Evolutionary conservation across 176 grass and related monocot genomes (phyloP).

Genomic region (Tuctoria greenei): DNA sequence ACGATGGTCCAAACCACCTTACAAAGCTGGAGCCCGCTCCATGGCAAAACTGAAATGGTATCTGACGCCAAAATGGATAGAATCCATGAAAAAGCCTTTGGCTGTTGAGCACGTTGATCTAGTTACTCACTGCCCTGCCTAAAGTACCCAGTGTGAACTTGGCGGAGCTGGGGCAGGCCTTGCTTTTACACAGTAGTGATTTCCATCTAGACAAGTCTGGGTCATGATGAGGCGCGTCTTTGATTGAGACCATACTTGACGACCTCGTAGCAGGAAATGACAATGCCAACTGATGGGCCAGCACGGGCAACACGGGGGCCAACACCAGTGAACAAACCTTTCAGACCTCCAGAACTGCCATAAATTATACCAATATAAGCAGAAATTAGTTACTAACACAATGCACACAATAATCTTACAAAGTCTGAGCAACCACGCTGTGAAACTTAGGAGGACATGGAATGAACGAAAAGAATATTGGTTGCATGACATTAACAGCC

Average conservation of each 20-base stretch:
- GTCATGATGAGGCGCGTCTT: slow-evolving; percentile 40
- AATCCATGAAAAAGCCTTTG: slow-evolving; percentile 26
- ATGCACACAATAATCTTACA: no score
- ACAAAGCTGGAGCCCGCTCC: slow-evolving; percentile 40
- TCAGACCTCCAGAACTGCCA: slow-evolving; percentile 65
- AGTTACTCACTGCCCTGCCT: slow-evolving; percentile 7
- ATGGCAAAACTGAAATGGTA: slow-evolving; percentile 22
- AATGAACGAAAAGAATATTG: no score
- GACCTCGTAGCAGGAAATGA: slow-evolving; percentile 90
- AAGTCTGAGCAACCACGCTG: no score
- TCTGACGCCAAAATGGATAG: neutral
- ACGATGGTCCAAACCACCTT: slow-evolving; percentile 22
- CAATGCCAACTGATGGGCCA: slow-evolving; percentile 91
- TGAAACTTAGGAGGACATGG: no score
- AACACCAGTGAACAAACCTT: slow-evolving; percentile 77
- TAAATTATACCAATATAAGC: neutral
- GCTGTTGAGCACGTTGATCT: slow-evolving; percentile 2
- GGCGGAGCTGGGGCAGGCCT: neutral
- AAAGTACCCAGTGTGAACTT: neutral
- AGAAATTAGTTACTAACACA: neutral
- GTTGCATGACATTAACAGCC: no score
- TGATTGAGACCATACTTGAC: slow-evolving; percentile 76
- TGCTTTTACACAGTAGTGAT: neutral
- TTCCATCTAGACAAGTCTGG: neutral
- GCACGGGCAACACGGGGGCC: slow-evolving; percentile 84